A percentile compares a stretch with the other conserved stretches of the same genome.
Conservation (phyloP, 2,329 filamentous ascomycete species). For the Penicillium sp. region DNA sequence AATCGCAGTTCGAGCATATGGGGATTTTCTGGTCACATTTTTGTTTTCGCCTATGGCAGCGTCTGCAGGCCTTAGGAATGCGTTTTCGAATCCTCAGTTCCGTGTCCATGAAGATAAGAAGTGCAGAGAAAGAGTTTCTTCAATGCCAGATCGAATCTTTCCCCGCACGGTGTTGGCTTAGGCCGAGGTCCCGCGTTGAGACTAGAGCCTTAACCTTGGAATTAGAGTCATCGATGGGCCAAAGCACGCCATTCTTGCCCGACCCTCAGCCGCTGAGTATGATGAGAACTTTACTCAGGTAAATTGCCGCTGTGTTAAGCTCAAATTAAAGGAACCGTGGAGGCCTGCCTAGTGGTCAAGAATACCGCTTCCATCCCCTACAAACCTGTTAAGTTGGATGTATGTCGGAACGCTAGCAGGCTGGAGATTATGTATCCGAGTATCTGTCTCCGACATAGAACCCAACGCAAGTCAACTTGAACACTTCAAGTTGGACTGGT, state of each 20-base stretch:
- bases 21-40: slow-evolving; percentile 26
- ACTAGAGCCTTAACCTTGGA: background rate
- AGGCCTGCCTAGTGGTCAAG: no score
- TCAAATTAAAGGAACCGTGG: no score
- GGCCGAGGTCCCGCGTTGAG: background rate
- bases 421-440: no score
- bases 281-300: background rate
- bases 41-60: slow-evolving; percentile 31
- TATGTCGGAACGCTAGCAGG: no score
- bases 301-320: background rate
- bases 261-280: background rate
- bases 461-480: no score
- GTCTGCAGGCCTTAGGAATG: slow-evolving; percentile 27
- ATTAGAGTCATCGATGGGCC: slow-evolving; percentile 2
- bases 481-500: no score
- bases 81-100: slow-evolving; percentile 23
- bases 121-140: background rate
- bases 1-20: slow-evolving; percentile 25
- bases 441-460: no score
- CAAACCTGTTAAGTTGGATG: no score
- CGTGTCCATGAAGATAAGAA: slow-evolving; percentile 1
- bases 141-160: background rate
- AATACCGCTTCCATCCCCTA: no score
- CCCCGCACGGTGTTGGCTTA: background rate
- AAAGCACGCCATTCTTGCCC: slow-evolving; percentile 6